These are phyloP conservation scores for Diddensiella caesifluorescens DNA, from an alignment of 805 yeast species.

Conservation along the genomic window DNA sequence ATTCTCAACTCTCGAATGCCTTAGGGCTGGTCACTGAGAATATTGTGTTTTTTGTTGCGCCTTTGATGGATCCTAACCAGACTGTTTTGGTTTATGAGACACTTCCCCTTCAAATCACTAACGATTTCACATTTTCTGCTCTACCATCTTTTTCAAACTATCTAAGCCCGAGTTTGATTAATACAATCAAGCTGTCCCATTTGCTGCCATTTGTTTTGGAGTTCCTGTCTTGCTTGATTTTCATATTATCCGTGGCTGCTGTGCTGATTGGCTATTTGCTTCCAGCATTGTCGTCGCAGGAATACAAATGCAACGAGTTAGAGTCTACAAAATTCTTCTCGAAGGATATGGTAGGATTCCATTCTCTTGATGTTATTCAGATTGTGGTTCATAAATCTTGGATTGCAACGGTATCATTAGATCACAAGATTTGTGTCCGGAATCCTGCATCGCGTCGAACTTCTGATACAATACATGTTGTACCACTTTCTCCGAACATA, in stretches of 20 bases:
- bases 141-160: background rate
- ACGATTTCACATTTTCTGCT: background rate
- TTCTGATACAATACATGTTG: conserved; percentile 3
- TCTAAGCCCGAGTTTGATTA: background rate
- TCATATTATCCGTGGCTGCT: conserved; percentile 47
- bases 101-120: conserved; percentile 1
- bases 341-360: conserved; percentile 47
- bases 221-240: conserved; percentile 44
- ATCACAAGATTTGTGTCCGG: conserved; percentile 69
- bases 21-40: background rate
- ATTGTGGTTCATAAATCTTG: conserved; percentile 30
- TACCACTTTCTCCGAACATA: conserved; percentile 22
- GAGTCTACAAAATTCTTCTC: conserved; percentile 22
- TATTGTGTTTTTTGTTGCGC: conserved; percentile 4
- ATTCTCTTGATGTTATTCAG: conserved; percentile 56
- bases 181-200: background rate
- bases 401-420: conserved; percentile 67
- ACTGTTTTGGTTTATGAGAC: conserved; percentile 3
- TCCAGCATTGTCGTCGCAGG: background rate
- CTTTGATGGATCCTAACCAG: conserved; percentile 1
- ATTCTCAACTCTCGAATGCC: background rate
- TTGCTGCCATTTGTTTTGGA: conserved; percentile 40
- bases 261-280: conserved; percentile 3
- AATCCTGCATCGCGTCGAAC: conserved; percentile 28
- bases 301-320: background rate